A percentile compares a stretch with the other conserved stretches of the same genome.
phyloP scores from a whole-genome alignment of 75 land plant species.

The Pinus taeda region DNA sequence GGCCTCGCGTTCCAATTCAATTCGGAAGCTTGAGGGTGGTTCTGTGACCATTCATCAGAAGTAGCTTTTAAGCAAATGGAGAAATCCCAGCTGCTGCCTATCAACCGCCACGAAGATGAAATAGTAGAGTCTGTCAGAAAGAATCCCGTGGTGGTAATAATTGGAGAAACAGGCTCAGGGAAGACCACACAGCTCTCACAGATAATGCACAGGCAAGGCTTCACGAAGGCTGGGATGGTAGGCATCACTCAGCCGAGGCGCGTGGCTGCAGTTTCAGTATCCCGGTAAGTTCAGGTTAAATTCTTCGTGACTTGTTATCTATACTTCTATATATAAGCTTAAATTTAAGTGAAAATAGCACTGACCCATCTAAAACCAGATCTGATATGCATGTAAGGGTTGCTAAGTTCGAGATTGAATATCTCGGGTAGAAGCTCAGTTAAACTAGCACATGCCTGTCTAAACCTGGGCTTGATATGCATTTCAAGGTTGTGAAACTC shows the following conservation, averaged over 20 bases:
- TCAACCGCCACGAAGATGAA: conserved; percentile 61
- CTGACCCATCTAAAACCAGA: too few relatives aligned
- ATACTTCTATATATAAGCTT: background rate
- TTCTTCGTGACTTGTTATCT: background rate
- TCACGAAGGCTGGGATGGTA: conserved; percentile 55
- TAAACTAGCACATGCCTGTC: too few relatives aligned
- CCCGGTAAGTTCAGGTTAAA: conserved; percentile 38
- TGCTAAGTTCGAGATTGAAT: too few relatives aligned
- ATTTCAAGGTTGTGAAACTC: too few relatives aligned
- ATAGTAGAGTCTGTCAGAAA: conserved; percentile 62
- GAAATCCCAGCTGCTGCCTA: conserved; percentile 39
- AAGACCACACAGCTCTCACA: conserved; percentile 99
- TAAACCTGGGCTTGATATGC: too few relatives aligned
- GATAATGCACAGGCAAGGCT: conserved; percentile 76
- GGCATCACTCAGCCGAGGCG: conserved; percentile 96
- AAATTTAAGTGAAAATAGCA: background rate
- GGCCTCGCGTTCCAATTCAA: too few relatives aligned
- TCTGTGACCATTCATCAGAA: too few relatives aligned
- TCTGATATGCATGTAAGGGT: too few relatives aligned
- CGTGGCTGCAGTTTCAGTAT: conserved; percentile 95
- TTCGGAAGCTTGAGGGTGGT: too few relatives aligned
- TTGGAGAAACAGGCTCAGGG: conserved; percentile 99
- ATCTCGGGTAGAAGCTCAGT: too few relatives aligned
- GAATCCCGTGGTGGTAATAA: conserved; percentile 72
- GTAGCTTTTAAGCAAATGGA: too few relatives aligned